Base-by-base conservation (phyloP, 2,329 filamentous ascomycete species). In the Scortechinia acanthostroma region DNA sequence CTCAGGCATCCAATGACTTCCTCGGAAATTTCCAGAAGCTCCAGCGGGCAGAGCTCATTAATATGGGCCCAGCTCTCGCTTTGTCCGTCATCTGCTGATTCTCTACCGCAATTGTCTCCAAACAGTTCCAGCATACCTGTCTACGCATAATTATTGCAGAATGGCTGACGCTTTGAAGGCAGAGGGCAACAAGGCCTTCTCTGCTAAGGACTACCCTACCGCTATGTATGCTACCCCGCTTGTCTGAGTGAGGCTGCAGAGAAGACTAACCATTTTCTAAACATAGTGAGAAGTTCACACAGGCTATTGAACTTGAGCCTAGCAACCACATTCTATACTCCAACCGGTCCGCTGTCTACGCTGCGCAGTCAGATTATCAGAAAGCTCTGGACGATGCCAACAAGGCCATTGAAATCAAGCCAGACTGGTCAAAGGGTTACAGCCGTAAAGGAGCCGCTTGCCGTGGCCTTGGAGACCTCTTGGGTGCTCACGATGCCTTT, bases 111-210 rank as follows among this genome's bases (percentile, higher is more conserved):
- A n/a, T n/a, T n/a, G n/a, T n/a, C n/a, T n/a, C n/a, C n/a, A n/a
- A n/a, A n/a, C n/a, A n/a, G n/a, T n/a, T n/a, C n/a, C n/a, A n/a
- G n/a, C n/a, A n/a, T n/a, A n/a, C n/a, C n/a, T n/a, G n/a, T n/a
- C n/a, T n/a, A 30, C 10, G n/a, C n/a, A 10, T 30, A 30, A 10
- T 30, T 30, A 10, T 17, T 40, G 17, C 35, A 40, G 13, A 13
- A 40, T 40, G 35, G 35, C 35, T 10, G 35, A 40, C 35, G 35
- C 35, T 10, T 40, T 86, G 49, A 86, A 86, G 68, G 79, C 80
- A 25, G 80, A 85, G 63, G 81, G 80, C 65, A 85, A 86, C 68
- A 84, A 83, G 64, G 78, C 83, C 61, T 86, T 86, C 60, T 74
- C 78, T 49, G 78, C 76, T 50, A 85, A 86, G 66, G 78, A 86